Base-by-base conservation (phyloP, 164 flowering plant species). In the Aristolochia fimbriata region DNA sequence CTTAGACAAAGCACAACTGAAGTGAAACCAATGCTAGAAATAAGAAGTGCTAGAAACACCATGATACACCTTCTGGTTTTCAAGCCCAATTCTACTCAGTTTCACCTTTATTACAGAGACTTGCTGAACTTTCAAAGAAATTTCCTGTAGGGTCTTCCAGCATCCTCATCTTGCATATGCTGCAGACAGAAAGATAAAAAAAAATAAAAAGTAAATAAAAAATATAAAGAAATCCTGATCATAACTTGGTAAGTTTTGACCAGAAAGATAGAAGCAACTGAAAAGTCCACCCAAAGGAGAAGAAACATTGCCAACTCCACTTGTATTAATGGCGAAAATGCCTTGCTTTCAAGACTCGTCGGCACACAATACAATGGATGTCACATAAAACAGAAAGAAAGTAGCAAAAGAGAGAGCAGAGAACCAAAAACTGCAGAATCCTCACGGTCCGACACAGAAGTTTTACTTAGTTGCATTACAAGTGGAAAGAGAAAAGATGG, bases 81-180 rank as follows among this genome's bases (percentile, higher is more conserved):
- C 45, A 47, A 61, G n/a, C 51, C 31, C 17, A 23, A 41, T 61
- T 66, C 68, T 17, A 12, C 43, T 62, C 31, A 55, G 57, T 47
- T 68, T 37, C 68, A 72, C 60, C 58, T 25, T 73, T 76, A 80
- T 81, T 83, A 59, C 68, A 69, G 4, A 64, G 21, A 37, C 58
- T 27, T 22, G 24, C 49, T 30, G 4, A 49, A 51, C 47, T 30
- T 68, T 78, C 71, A 80, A 8, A 81, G 62, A 65, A 88, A 88
- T 74, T 88, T 88, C 77, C 90, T 71, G 59, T 73, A 65, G 4
- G 92, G 92, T 66, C 87, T 78, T 65, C 88, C 87, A n/a, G 82
- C 81, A 69, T 83, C 90, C 77, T 84, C 90, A 68, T 88, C 96
- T 78, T 88, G 96, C 92, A 86, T 82, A 55, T 88, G 87, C 96